Base-by-base conservation (phyloP, 2,329 filamentous ascomycete species). In the Botrytis deweyae region DNA sequence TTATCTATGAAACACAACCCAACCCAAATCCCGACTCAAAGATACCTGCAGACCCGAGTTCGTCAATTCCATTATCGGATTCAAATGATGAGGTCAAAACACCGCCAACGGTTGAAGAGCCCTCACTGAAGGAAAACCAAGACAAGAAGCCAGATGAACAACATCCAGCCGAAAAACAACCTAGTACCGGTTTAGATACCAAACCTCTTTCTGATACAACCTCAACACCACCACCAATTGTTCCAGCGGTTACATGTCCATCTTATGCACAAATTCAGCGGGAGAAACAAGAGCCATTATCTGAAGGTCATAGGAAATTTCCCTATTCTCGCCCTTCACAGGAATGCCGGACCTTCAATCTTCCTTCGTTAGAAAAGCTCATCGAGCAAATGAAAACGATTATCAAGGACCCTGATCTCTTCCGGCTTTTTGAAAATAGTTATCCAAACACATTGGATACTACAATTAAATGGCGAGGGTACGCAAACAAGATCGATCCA, bases 271-370 rank as follows among this genome's bases (percentile, higher is more conserved):
- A 70, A 18, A 73, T 79, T 29, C 79, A 80, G 73, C 65, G 49
- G 2, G 38, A 61, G 49, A 77, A 73, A 49, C 73, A 79, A 68
- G 58, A 72, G 25, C 79, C 79, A 25, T 73, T 76, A 20, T 80
- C 79, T n/a, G 76, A 75, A 52, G 95, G 95, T 18, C 89, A 89
- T 10, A 87, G 95, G 80, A 85, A 89, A 75, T 89, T 97, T 16
- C 92, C 94, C 2, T 97, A 88, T 81, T 93, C 96, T 83, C 89
- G 95, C 25, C 95, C 95, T 1, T 86, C 87, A 3, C 84, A 87
- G 66, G 87, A 89, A 79, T 98, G 95, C 81, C 91, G 95, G 70
- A 97, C 93, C 0, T 97, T 96, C 84, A 88, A 88, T 75, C 92
- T 93, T 7, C 87, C 90, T 5, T 87, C 90, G 9, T 92, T 97